Percentiles rank a stretch among this genome's conserved stretches.
Evolutionary conservation across 2,329 filamentous ascomycete genomes (phyloP).

Genomic region (Aspergillus udagawae): DNA sequence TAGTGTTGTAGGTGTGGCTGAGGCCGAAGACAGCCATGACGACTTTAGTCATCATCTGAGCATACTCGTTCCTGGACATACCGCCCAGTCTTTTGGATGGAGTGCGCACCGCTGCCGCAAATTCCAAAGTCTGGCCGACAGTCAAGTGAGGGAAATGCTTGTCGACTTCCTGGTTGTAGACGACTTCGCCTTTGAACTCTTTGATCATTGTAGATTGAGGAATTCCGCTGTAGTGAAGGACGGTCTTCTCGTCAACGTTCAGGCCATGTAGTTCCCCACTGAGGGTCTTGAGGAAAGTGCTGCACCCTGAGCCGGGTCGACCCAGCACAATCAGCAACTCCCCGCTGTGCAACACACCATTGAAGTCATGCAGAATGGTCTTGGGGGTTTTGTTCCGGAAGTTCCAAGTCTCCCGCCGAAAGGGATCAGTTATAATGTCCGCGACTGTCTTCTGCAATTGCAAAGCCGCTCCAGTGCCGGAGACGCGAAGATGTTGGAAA

Average conservation of each 20-base stretch:
- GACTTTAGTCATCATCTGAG: conserved; percentile 41
- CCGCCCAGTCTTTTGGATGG: conserved; percentile 28
- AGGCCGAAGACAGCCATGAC: conserved; percentile 39
- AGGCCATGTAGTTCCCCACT: conserved; percentile 77
- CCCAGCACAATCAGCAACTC: conserved; percentile 52
- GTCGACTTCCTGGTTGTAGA: conserved; percentile 57
- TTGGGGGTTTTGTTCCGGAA: conserved; percentile 19
- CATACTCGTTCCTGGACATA: conserved; percentile 32
- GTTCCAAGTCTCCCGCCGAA: conserved; percentile 14
- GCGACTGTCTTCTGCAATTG: conserved; percentile 22
- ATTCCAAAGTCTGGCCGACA: conserved; percentile 72
- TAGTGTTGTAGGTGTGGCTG: conserved; percentile 47
- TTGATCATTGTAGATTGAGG: conserved; percentile 27
- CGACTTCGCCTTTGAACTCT: conserved; percentile 36
- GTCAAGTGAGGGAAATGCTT: conserved; percentile 62
- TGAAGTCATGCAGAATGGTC: conserved; percentile 56
- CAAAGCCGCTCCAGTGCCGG: conserved; percentile 24
- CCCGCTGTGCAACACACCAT: conserved; percentile 53
- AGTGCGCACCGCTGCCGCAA: conserved; percentile 65
- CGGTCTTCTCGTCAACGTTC: conserved; percentile 61
- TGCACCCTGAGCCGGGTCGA: conserved; percentile 53
- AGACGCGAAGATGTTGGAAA: conserved; percentile 21
- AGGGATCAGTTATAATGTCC: conserved; percentile 14
- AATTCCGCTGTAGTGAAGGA: conserved; percentile 74
- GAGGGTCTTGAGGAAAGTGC: conserved; percentile 77